A percentile compares a stretch with the other conserved stretches of the same genome.
phyloP scores from a whole-genome alignment of 768 basidiomycete species.

The Leccinum imitatum region DNA sequence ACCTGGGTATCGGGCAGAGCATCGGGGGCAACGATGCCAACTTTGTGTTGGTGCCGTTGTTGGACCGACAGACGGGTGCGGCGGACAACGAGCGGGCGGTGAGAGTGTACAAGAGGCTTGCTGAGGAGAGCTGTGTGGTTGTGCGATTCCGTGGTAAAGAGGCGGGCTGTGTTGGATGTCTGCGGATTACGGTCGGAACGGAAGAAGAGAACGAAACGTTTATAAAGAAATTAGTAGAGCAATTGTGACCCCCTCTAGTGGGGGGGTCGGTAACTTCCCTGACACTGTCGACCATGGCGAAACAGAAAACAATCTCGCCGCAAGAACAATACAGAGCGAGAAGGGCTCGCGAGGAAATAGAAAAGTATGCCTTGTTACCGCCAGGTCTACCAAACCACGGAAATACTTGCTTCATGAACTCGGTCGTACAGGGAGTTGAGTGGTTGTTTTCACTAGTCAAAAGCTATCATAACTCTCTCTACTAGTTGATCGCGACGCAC shows the following conservation, averaged over 20 bases:
- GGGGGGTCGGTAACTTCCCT: slow-evolving; percentile 8
- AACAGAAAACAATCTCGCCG: slow-evolving; percentile 53
- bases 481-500: slow-evolving; percentile 65
- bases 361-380: slow-evolving; percentile 58
- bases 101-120: slow-evolving; percentile 74
- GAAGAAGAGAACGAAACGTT: slow-evolving; percentile 70
- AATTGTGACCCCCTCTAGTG: slow-evolving; percentile 30
- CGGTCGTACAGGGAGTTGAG: slow-evolving; percentile 75
- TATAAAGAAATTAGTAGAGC: slow-evolving; percentile 51
- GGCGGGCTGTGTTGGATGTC: slow-evolving; percentile 79
- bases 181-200: slow-evolving; percentile 89
- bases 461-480: not conserved
- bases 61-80: slow-evolving; percentile 24
- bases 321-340: slow-evolving; percentile 63
- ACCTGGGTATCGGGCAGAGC: slow-evolving; percentile 58
- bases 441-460: slow-evolving; percentile 32
- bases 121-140: slow-evolving; percentile 84
- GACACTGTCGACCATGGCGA: slow-evolving; percentile 38
- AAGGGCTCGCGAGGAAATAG: slow-evolving; percentile 61
- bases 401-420: slow-evolving; percentile 97
- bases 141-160: slow-evolving; percentile 89
- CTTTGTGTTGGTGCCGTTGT: slow-evolving; percentile 41
- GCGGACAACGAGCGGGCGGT: slow-evolving; percentile 63
- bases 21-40: slow-evolving; percentile 90
- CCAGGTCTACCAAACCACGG: slow-evolving; percentile 80